These are phyloP conservation scores for Rhypophila decipiens DNA, from an alignment of 495 filamentous ascomycete genomes.

Conservation along the genomic window DNA sequence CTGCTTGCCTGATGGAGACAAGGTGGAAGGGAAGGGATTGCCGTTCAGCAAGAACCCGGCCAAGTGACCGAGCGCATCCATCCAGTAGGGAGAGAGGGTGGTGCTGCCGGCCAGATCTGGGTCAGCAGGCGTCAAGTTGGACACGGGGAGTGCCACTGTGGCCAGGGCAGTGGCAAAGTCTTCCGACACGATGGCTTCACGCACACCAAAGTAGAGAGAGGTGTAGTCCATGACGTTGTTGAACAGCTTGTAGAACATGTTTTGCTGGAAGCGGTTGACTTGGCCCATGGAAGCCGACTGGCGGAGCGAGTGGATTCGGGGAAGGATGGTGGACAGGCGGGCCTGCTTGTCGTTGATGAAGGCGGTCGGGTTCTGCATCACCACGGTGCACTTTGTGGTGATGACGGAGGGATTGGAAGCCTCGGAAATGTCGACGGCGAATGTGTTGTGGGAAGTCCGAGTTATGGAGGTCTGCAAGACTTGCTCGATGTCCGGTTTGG, in stretches of 20 bases:
- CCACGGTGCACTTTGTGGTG: neutral
- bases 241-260: constrained; percentile 62
- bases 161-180: constrained; percentile 22
- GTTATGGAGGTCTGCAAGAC: neutral
- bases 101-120: constrained; percentile 42
- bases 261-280: constrained; percentile 43
- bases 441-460: neutral
- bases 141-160: constrained; percentile 6
- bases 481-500: neutral
- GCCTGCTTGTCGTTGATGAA: constrained; percentile 13
- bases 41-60: constrained; percentile 66
- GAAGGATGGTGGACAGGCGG: constrained; percentile 43
- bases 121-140: constrained; percentile 5
- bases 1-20: too few relatives aligned
- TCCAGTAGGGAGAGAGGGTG: constrained; percentile 55
- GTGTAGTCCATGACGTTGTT: constrained; percentile 52
- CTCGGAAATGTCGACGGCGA: neutral
- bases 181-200: constrained; percentile 21
- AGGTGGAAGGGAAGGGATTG: neutral
- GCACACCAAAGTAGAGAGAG: constrained; percentile 11
- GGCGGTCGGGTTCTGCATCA: neutral
- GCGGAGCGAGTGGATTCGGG: constrained; percentile 30
- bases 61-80: constrained; percentile 50
- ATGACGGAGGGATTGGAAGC: neutral
- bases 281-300: constrained; percentile 26